Conservation (phyloP, 169 alveolate genomes). For the Eimeria falciformis region DNA sequence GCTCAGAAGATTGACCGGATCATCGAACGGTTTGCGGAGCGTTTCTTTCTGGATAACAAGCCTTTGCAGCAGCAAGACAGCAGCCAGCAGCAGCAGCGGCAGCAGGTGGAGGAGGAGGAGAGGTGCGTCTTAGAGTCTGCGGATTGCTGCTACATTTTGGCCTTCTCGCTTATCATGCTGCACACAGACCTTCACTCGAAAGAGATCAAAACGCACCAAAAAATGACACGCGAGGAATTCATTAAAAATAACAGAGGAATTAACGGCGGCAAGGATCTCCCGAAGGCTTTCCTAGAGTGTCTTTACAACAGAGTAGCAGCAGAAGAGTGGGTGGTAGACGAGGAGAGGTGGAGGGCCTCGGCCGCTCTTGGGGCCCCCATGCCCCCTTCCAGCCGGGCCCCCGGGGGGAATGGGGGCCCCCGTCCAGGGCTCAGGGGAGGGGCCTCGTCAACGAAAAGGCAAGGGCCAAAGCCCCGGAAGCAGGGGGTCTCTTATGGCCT, state of each 20-base stretch:
- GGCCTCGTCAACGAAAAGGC: neutral
- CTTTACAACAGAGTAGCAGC: constrained; percentile 80
- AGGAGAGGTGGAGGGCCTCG: constrained; percentile 6
- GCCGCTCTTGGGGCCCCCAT: neutral
- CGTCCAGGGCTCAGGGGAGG: neutral
- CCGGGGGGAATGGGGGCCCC: neutral
- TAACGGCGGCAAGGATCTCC: constrained; percentile 83
- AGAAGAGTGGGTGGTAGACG: constrained; percentile 67
- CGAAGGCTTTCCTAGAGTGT: constrained; percentile 75
- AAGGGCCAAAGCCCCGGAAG: neutral
- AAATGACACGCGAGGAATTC: constrained; percentile 82
- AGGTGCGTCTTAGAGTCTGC: constrained; percentile 84
- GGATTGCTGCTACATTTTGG: constrained; percentile 90
- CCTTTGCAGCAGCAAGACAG: neutral
- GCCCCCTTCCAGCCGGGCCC: neutral
- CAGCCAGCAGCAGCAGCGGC: constrained; percentile 25
- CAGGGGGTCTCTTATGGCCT: neutral
- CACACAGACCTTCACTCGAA: constrained; percentile 94
- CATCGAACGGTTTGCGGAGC: constrained; percentile 92
- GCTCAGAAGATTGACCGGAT: constrained; percentile 95
- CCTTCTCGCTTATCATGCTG: constrained; percentile 93
- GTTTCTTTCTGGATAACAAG: constrained; percentile 89
- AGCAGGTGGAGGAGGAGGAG: neutral
- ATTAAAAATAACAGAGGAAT: constrained; percentile 83
- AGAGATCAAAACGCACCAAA: constrained; percentile 82